Percentiles rank a stretch among this genome's conserved stretches.
Conservation (phyloP, 139 green algal species). For the Coelastrella sp. region DNA sequence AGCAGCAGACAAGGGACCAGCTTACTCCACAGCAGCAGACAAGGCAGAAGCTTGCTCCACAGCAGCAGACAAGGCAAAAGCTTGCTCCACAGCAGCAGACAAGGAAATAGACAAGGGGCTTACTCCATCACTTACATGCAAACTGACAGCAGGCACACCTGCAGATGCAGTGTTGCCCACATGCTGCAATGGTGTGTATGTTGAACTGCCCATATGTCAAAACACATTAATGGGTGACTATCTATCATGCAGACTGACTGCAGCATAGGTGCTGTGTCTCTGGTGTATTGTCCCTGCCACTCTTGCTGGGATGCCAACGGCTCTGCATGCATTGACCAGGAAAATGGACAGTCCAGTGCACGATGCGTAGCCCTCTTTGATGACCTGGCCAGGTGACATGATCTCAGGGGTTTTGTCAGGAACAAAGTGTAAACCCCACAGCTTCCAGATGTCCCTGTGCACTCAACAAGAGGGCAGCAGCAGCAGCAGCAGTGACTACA, state of each 20-base stretch:
- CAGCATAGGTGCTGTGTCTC: not conserved
- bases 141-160: not conserved
- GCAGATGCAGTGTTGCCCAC: not conserved
- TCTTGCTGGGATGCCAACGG: conserved; percentile 69
- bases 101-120: too few species aligned
- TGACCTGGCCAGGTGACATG: conserved; percentile 66
- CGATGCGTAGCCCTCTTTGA: conserved; percentile 55
- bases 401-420: conserved; percentile 67
- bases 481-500: not conserved
- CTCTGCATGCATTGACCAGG: conserved; percentile 63
- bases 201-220: not conserved
- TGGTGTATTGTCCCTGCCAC: conserved; percentile 54
- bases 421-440: conserved; percentile 53
- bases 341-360: conserved; percentile 77
- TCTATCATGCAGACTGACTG: too few species aligned
- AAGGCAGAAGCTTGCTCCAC: too few species aligned
- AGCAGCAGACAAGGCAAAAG: not conserved
- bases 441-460: conserved; percentile 35
- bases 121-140: too few species aligned
- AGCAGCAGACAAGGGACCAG: not conserved
- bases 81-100: too few species aligned
- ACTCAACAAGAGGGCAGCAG: not conserved
- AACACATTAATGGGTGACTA: too few species aligned
- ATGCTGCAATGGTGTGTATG: not conserved
- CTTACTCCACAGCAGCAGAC: too few species aligned